phyloP scores from a whole-genome alignment of 805 yeast species.

The Saturnispora serradocipensis region DNA sequence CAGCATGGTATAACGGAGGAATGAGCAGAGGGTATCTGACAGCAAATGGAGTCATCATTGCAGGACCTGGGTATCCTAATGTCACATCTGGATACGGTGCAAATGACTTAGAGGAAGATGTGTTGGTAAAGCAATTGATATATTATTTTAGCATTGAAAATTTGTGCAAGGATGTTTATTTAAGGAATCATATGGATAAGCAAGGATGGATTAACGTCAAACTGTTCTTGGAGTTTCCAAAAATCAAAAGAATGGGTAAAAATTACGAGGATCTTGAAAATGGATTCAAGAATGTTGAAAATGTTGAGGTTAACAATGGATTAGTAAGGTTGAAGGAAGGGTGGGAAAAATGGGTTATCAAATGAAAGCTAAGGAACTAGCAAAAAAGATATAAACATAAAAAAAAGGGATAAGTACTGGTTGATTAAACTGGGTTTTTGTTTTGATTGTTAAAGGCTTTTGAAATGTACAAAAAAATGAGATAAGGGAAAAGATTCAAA shows the following conservation, averaged over 20 bases:
- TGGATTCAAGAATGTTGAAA: constrained; percentile 5
- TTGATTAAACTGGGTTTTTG: neutral
- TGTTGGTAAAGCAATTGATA: constrained; percentile 48
- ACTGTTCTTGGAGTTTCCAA: constrained; percentile 56
- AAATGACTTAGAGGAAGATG: neutral
- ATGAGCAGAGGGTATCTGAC: neutral
- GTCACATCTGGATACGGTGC: constrained; percentile 5
- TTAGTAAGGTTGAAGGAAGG: constrained; percentile 44
- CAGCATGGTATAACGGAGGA: neutral
- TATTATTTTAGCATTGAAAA: constrained; percentile 87
- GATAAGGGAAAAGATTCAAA: neutral
- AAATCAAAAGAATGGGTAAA: constrained; percentile 40
- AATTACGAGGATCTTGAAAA: constrained; percentile 13
- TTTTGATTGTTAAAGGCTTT: neutral
- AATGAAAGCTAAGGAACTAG: neutral
- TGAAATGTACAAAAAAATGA: neutral
- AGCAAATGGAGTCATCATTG: neutral
- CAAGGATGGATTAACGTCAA: constrained; percentile 59
- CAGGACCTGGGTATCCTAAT: neutral
- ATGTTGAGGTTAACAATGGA: constrained; percentile 24
- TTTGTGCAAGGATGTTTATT: constrained; percentile 68
- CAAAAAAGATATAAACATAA: neutral
- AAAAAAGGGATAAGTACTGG: neutral
- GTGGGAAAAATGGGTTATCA: constrained; percentile 58
- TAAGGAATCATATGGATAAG: constrained; percentile 67